Conservation (phyloP, 345 rosid genomes). For the Heritiera fomes region DNA sequence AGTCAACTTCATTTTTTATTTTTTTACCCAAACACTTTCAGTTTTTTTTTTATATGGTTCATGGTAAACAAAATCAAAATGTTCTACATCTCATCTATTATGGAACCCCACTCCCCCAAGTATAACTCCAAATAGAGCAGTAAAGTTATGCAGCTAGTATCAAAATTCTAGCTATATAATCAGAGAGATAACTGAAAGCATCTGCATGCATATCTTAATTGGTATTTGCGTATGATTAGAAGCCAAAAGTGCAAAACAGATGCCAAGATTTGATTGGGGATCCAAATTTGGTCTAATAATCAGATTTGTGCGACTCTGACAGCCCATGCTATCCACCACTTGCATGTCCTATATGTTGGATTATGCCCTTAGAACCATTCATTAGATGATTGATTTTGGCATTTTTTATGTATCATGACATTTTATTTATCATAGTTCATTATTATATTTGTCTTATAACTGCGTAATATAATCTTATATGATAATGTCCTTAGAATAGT, state of each 20-base stretch:
- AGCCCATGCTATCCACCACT: neutral
- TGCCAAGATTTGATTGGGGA: neutral
- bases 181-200: neutral
- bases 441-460: too few species aligned
- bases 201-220: neutral
- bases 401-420: too few species aligned
- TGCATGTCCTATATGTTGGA: neutral
- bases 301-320: constrained; percentile 10
- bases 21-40: too few species aligned
- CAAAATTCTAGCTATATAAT: neutral
- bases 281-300: neutral
- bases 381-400: too few species aligned
- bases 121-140: neutral
- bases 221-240: neutral
- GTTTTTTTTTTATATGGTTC: too few species aligned
- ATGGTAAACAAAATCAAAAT: too few species aligned
- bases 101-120: neutral
- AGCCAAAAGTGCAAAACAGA: neutral
- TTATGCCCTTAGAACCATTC: too few species aligned
- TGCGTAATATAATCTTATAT: too few species aligned
- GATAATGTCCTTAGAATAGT: too few species aligned
- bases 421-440: too few species aligned
- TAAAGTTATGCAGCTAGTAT: neutral
- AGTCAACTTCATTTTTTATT: neutral
- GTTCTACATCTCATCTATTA: neutral